A percentile compares a stretch with the other conserved stretches of the same genome.
These are phyloP conservation scores for Scenedesmus sp. DNA, from an alignment of 163 green algal species.

Conservation along the genomic window DNA sequence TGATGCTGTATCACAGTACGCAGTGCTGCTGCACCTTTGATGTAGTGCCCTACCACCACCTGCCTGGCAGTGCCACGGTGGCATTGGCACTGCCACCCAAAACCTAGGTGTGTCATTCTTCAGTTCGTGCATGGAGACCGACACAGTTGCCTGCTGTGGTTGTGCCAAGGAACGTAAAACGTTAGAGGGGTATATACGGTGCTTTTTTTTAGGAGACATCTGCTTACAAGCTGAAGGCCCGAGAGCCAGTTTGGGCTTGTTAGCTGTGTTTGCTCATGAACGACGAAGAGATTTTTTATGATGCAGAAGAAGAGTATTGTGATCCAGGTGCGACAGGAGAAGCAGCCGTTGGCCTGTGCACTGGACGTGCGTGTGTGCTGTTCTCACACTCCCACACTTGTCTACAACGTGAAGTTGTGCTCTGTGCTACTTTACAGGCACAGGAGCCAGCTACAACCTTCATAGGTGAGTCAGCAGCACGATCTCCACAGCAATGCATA, in stretches of 20 bases:
- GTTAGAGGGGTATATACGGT: no score
- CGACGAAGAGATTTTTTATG: constrained; percentile 43
- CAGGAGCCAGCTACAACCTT: constrained; percentile 35
- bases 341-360: background rate
- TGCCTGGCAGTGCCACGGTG: no score
- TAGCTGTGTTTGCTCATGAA: constrained; percentile 30
- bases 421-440: background rate
- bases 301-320: constrained; percentile 47
- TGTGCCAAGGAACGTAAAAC: no score
- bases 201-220: background rate
- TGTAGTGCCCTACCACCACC: no score
- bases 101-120: background rate
- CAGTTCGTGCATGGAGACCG: background rate
- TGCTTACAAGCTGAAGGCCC: background rate
- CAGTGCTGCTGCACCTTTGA: no score
- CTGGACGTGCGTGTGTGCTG: background rate
- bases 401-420: background rate
- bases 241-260: background rate
- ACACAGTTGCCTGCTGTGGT: background rate
- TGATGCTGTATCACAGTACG: no score
- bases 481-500: background rate
- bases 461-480: constrained; percentile 47
- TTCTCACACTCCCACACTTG: background rate
- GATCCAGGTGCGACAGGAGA: background rate
- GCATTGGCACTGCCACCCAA: background rate